Conservation (phyloP, 176 grass and related monocot genomes). For the Lolium perenne region DNA sequence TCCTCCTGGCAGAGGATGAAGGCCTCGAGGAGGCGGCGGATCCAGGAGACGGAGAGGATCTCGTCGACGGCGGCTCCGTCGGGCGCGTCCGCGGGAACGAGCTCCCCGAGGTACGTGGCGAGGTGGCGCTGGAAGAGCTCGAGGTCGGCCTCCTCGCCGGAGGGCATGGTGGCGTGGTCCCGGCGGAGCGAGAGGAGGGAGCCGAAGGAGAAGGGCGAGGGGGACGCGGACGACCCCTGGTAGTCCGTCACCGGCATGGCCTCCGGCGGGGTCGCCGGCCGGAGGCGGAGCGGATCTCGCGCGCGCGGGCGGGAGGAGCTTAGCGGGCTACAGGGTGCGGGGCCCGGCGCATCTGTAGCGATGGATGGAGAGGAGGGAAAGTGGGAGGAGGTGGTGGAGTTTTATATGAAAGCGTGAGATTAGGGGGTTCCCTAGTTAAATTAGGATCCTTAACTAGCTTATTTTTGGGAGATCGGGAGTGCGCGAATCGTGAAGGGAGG, state of each 20-base stretch:
- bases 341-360: neutral
- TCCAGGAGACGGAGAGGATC: constrained; percentile 74
- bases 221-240: constrained; percentile 54
- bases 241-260: constrained; percentile 86
- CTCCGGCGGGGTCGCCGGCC: constrained; percentile 31
- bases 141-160: constrained; percentile 35
- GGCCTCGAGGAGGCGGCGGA: constrained; percentile 81
- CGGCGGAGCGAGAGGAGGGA: constrained; percentile 41
- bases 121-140: constrained; percentile 56
- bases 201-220: constrained; percentile 42
- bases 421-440: constrained; percentile 27
- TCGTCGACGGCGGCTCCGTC: constrained; percentile 39
- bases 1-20: constrained; percentile 86
- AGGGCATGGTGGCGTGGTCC: constrained; percentile 30
- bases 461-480: constrained; percentile 36
- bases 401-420: constrained; percentile 52
- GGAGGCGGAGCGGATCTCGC: constrained; percentile 25
- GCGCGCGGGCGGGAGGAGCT: neutral
- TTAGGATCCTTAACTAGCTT: neutral
- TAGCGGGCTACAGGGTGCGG: neutral
- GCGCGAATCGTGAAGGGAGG: neutral
- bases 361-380: neutral
- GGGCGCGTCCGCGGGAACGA: constrained; percentile 31
- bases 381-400: constrained; percentile 25
- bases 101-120: constrained; percentile 59